Evolutionary conservation across 2,329 filamentous ascomycete species (phyloP), one percentile per base, ranked within the genome.

Genomic region (Penicillium sp.): DNA sequence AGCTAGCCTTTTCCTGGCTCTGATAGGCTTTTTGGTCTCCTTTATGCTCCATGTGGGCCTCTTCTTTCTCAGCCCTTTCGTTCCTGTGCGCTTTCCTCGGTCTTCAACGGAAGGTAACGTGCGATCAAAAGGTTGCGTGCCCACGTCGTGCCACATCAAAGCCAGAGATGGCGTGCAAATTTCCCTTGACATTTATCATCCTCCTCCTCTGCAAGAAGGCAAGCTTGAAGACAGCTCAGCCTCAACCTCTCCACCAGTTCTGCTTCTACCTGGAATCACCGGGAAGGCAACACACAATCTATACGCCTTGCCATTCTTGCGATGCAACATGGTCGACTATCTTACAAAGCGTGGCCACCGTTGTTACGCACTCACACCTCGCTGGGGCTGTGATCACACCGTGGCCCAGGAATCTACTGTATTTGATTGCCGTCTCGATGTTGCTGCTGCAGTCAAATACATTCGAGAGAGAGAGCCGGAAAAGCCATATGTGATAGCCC

Each of bases 401-500:
- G 51, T 37, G n/a, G 42, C 38, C 1, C 10, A 42, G 15, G 38
- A 23, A 13, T 23, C 37, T 15, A 53, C 51, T 3, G 44, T 46
- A 2, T 53, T 42, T 3, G 51, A 53, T 38, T 32, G 40, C 7
- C 51, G 51, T 7, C 48, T 50, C n/a, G 51, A 53, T 5, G 41
- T 53, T 28, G 44, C 42, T 39, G 57, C 57, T 31, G 56, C 56
- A 10, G 40, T 60, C 20, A 42, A 31, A 20, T 43, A 51, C 13
- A 51, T 59, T 7, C 48, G 47, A 8, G 39, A 44, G 8, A 32
- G 18, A 25, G 52, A 57, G 32, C n/a, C 8, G 8, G 42, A 39
- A 3, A 57, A 46, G 20, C 42, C 41, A 13, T 60, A 60, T 42
- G 54, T 60, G 24, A 32, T 60, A 37, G 54, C 52, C 8, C 56